Base-by-base conservation (phyloP, 345 rosid genomes). In the Boechera stricta region DNA sequence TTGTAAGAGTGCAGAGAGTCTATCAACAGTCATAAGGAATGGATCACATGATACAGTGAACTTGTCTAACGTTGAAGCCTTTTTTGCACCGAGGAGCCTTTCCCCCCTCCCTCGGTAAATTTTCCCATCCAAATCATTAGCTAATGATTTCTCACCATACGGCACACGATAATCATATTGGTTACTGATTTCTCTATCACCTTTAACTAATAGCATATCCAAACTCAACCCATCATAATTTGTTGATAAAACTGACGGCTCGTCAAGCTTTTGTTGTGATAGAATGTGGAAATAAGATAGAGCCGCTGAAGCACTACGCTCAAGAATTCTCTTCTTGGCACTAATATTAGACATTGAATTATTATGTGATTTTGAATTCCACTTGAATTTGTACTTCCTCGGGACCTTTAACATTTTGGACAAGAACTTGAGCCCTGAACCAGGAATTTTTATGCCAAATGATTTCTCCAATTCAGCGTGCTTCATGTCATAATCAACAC, bases 401-500 rank as follows among this genome's bases (percentile, higher is more conserved):
- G 88, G 84, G 44, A 86, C 91, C 80, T 89, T 82, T 15, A 87
- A 83, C 73, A 82, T 79, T 75, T 81, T 83, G 18, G 97, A 83
- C 89, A 88, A 89, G 63, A 88, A 83, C 64, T 86, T 89, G 72
- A 85, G 86, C 67, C 95, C 91, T 18, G 89, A 80, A 76, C 89
- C 94, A 69, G 92, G 90, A 67, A 90, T 79, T 65, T 91, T 91
- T 52, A 88, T 84, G 55, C 98, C 98, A 82, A 94, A 94, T 31
- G 95, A 89, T 81, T 87, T 92, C 86, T 94, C 98, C 75, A 94
- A 79, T 62, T 92, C 97, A 6, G 97, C 95, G 79, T 92, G 97
- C 82, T 87, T 94, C 82, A 79, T 81, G 35, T 90, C 88, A 82
- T 92, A 94, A 67, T 89, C 87, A 86, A 86, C 82, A 67, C 97